Evolutionary conservation across 192 early-diverging fungal genomes (phyloP).

Genomic region (Backusella mclennaniae): DNA sequence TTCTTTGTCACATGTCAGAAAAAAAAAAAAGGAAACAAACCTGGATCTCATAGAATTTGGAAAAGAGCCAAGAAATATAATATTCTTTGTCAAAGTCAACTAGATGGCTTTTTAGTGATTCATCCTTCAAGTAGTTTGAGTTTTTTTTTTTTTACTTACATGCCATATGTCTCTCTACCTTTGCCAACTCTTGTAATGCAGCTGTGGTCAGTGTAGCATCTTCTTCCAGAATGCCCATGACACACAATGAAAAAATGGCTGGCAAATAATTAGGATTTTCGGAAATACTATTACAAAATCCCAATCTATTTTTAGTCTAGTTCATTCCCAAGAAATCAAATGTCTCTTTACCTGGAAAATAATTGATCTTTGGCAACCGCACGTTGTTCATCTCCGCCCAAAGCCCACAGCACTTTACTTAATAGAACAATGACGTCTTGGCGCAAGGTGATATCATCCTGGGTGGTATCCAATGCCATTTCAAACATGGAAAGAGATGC

Average conservation of each 20-base stretch:
- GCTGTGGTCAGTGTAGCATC: slow-evolving; percentile 62
- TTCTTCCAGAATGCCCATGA: slow-evolving; percentile 62
- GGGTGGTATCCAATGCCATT: slow-evolving; percentile 56
- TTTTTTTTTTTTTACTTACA: slow-evolving; percentile 19
- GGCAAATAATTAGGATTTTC: slow-evolving; percentile 54
- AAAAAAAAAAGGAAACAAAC: slow-evolving; percentile 1
- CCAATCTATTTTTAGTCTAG: no score
- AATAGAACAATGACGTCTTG: slow-evolving; percentile 72
- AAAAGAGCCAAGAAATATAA: slow-evolving; percentile 28
- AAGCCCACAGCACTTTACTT: slow-evolving; percentile 87
- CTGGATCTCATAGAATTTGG: slow-evolving; percentile 22
- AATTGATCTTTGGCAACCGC: slow-evolving; percentile 79
- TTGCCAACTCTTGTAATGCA: slow-evolving; percentile 64
- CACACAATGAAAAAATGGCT: slow-evolving; percentile 67
- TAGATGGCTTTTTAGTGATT: background rate
- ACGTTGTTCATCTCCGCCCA: slow-evolving; percentile 77
- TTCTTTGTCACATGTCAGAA: background rate
- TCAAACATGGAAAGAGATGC: slow-evolving; percentile 76
- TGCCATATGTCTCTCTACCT: slow-evolving; percentile 46
- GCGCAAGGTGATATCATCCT: slow-evolving; percentile 46
- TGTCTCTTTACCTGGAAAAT: slow-evolving; percentile 53
- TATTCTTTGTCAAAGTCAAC: slow-evolving; percentile 26
- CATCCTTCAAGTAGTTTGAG: no score
- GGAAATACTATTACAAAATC: slow-evolving; percentile 43
- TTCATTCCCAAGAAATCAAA: no score